phyloP scores from a whole-genome alignment of 345 rosid genomes.

The Atalantia buxifolia region DNA sequence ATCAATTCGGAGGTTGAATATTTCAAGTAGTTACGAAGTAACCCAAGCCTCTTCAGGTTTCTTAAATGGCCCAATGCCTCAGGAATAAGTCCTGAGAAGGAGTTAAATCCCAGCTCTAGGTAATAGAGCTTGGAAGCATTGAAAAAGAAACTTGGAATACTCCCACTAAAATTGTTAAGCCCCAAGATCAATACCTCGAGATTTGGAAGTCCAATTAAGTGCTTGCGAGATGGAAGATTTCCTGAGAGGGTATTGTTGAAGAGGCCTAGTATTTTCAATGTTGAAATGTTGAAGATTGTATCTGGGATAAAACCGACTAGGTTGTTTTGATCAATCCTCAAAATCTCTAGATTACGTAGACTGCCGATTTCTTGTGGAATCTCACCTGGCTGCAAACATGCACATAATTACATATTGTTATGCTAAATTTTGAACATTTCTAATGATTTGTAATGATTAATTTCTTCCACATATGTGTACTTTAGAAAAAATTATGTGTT shows the following conservation, averaged over 20 bases:
- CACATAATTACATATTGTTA: not conserved
- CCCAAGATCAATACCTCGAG: not conserved
- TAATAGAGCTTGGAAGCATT: not conserved
- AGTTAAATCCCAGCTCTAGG: not conserved
- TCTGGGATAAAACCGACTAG: not conserved
- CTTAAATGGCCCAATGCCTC: not conserved
- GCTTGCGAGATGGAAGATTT: not conserved
- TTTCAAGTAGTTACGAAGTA: not conserved
- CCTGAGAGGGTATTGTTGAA: not conserved
- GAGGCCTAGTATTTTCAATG: not conserved
- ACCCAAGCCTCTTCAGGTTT: not conserved
- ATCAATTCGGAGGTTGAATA: not conserved
- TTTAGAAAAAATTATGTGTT: no score
- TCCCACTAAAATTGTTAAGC: not conserved
- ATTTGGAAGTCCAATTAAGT: not conserved
- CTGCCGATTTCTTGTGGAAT: constrained; percentile 17
- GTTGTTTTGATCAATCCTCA: not conserved
- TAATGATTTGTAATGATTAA: no score
- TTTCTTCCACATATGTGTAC: no score
- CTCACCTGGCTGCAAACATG: constrained; percentile 14
- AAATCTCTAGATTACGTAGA: not conserved
- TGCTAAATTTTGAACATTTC: no score
- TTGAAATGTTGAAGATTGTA: not conserved
- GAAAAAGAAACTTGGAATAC: not conserved
- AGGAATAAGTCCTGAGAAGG: not conserved